Base-by-base conservation (phyloP, 2,329 filamentous ascomycete genomes). In the Aspergillus sp. region DNA sequence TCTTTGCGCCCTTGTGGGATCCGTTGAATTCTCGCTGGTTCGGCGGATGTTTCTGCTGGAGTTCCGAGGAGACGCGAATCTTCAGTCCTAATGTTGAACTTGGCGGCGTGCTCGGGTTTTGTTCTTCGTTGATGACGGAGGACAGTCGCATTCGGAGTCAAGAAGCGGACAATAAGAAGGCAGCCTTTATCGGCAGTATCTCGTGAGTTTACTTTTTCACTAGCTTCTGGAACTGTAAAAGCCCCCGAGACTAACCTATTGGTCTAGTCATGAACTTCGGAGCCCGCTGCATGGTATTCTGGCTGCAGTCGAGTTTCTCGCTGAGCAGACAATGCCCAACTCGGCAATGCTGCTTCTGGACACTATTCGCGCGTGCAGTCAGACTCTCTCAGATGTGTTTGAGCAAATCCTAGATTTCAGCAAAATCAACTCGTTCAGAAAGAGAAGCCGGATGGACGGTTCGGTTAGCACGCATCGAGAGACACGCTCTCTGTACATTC, bases 161-260 rank as follows among this genome's bases (percentile, higher is more conserved):
- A 28, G 61, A 65, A 57, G 41, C 63, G 8, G 79, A 82, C 54
- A 74, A 75, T 48, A 75, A 79, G 38, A 84, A 84, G 64, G 76
- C 76, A 2, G 80, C 82, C 4, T 84, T 84, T 59, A 79, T 84
- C 31, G 78, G 79, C 1, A 79, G 76, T 1, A 83, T 84, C 31
- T 79, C 76, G 30, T 62, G 41, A 41, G 60, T 59, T 3, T 58
- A 79, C 4, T 15, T 15, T 15, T 38, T 38, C 34, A 2, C 34
- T 38, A 38, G 4, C 31, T 34, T 9, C 2, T 13, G n/a, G 8
- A 13, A 34, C 13, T 9, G 3, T 34, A n/a, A 34, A 34, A 8
- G 13, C 3, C 31, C 2, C 8, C 4, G 8, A 13, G 31, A 34
- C 31, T 41, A 41, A 41, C 6, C 4, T 15, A 13, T 17, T 3